Percentiles rank a stretch among this genome's conserved stretches.
phyloP scores from a whole-genome alignment of 78 protist species.

The Dictyostelium brefeldianum region DNA sequence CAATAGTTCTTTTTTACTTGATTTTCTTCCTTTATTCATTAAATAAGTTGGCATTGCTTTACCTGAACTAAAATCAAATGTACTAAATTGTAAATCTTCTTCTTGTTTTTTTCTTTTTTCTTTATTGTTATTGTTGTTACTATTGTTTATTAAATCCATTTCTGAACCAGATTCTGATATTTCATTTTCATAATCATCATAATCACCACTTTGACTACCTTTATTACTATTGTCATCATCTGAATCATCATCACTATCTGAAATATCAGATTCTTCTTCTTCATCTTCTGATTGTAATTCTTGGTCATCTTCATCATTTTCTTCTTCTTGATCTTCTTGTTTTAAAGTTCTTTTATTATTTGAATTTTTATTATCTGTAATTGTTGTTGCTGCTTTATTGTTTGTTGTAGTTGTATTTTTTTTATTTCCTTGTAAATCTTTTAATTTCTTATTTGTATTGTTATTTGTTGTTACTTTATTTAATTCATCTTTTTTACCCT shows the following conservation, averaged over 20 bases:
- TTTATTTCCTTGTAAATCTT: background rate
- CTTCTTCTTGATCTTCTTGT: slow-evolving; percentile 9
- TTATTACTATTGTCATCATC: background rate
- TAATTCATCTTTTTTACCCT: background rate
- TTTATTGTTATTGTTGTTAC: background rate
- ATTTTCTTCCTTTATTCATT: background rate
- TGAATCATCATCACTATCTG: background rate
- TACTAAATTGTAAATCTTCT: slow-evolving; percentile 82
- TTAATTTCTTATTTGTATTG: background rate
- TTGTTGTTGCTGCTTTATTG: background rate
- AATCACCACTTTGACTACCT: background rate
- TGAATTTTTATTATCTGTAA: background rate
- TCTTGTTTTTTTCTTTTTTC: slow-evolving; percentile 17
- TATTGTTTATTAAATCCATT: slow-evolving; percentile 6
- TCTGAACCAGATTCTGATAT: slow-evolving; percentile 18
- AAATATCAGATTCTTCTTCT: slow-evolving; percentile 1
- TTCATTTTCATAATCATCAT: slow-evolving; percentile 15
- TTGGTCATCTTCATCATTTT: background rate
- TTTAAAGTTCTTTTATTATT: background rate
- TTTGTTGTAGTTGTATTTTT: background rate
- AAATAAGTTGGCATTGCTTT: slow-evolving; percentile 71
- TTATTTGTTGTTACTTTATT: background rate
- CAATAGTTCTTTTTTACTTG: slow-evolving; percentile 46
- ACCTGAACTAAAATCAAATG: slow-evolving; percentile 76
- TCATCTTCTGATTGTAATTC: slow-evolving; percentile 8